These are phyloP conservation scores for Pseudoperonospora humuli DNA, from an alignment of 352 stramenopile genomes.

Conservation along the genomic window DNA sequence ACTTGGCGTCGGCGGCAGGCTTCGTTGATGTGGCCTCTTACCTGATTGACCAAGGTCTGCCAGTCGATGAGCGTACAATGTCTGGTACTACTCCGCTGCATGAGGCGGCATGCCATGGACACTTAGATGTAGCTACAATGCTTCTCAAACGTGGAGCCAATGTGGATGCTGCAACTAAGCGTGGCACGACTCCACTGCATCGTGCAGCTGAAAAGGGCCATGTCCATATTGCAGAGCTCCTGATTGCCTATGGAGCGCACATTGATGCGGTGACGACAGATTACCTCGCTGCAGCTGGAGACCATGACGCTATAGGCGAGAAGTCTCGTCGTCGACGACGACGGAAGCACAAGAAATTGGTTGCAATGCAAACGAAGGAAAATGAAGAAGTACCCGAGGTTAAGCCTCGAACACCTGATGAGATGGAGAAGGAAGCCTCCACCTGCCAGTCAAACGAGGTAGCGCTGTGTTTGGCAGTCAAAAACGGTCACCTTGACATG, in stretches of 20 bases:
- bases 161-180: constrained; percentile 41
- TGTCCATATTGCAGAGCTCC: constrained; percentile 38
- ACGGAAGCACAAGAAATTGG: constrained; percentile 18
- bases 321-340: constrained; percentile 9
- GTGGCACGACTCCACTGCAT: constrained; percentile 45
- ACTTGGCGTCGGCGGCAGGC: constrained; percentile 42
- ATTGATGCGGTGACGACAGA: constrained; percentile 52
- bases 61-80: constrained; percentile 28
- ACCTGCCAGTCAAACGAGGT: constrained; percentile 25
- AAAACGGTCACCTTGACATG: constrained; percentile 46
- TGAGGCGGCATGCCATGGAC: constrained; percentile 39
- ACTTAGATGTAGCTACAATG: constrained; percentile 32
- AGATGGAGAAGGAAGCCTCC: constrained; percentile 20
- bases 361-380: constrained; percentile 18
- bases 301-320: constrained; percentile 3
- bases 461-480: constrained; percentile 37
- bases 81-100: constrained; percentile 44
- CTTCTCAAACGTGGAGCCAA: constrained; percentile 34
- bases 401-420: constrained; percentile 10
- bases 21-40: constrained; percentile 36
- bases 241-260: constrained; percentile 43
- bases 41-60: constrained; percentile 32
- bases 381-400: constrained; percentile 10
- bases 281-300: constrained; percentile 25
- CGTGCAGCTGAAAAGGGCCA: constrained; percentile 44